Base-by-base conservation (phyloP, 1,139 yeast species). In the Kurtzmaniella natalensis region DNA sequence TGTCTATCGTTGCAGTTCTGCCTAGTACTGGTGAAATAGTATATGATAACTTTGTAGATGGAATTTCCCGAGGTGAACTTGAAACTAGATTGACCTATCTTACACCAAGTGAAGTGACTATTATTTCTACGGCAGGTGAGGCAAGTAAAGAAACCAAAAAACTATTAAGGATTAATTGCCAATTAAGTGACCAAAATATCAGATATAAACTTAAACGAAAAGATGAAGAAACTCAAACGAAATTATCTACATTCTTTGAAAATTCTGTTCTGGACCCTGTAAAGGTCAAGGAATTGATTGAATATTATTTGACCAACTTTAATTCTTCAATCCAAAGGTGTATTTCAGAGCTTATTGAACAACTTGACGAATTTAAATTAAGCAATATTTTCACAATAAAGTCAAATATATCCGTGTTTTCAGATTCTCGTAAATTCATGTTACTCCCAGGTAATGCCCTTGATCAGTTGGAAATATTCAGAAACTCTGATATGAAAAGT, bases 1-100 rank as follows among this genome's bases (percentile, higher is more conserved):
- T 69, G 37, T 66, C 75, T 0, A 37, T 86, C 1, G 73, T 87
- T 8, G 87, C 94, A 0, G 78, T 84, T 0, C 84, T 84, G 41
- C 80, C 92, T 0, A 64, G 78, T 3, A 81, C 92, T 1, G 96
- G 96, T 0, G 88, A 83, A 34, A 71, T 88, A 4, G 55, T 85
- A 0, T 75, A 75, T 42, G 97, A 92, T 51, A 57, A 59, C 6
- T 87, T 92, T 50, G 52, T 51, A 3, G 92, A 82, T 47, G 65
- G 68, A 20, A 57, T 62, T 3, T 55, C 76, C 18, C 63, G 79
- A 17, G 71, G 65, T 27, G 81, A 81, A 43, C 57, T 89, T 22
- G 89, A 84, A 41, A 85, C 94, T 0, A 59, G 96, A 32, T 56
- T 88, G 13, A 59, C 75, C 28, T 87, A 86, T 53, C 58, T 88